Evolutionary conservation across 768 basidiomycete species (phyloP).

Genomic region (Tephrocybe sp.): DNA sequence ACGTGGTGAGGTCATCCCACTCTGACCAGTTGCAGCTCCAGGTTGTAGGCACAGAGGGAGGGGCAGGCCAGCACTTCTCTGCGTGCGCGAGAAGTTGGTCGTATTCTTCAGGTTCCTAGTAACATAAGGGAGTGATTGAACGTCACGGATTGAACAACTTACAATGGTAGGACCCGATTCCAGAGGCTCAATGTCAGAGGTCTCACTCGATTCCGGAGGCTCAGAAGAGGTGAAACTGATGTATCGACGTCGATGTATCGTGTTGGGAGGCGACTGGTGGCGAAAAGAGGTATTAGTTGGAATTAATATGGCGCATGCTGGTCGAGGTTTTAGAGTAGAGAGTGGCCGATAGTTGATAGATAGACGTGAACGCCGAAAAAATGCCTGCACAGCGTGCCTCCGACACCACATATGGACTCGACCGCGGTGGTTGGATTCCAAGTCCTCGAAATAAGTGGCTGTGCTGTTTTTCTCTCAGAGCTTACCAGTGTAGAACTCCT

Average conservation of each 20-base stretch:
- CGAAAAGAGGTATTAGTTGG: background rate
- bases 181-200: too few relatives aligned
- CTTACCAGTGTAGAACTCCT: too few relatives aligned
- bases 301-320: background rate
- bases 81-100: constrained; percentile 19
- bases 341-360: background rate
- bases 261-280: background rate
- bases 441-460: background rate
- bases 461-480: constrained; percentile 2
- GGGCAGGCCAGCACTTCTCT: constrained; percentile 23
- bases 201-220: too few relatives aligned
- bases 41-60: constrained; percentile 21
- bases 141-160: too few relatives aligned
- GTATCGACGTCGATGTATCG: background rate
- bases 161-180: background rate
- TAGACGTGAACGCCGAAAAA: constrained; percentile 1
- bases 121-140: background rate
- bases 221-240: background rate
- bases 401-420: constrained; percentile 6
- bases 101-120: constrained; percentile 3
- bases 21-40: constrained; percentile 30
- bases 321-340: background rate
- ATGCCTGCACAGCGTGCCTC: constrained; percentile 3
- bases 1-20: constrained; percentile 28
- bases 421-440: background rate